Evolutionary conservation across 768 basidiomycete genomes (phyloP).

Genomic region (Gymnopilus junonius): DNA sequence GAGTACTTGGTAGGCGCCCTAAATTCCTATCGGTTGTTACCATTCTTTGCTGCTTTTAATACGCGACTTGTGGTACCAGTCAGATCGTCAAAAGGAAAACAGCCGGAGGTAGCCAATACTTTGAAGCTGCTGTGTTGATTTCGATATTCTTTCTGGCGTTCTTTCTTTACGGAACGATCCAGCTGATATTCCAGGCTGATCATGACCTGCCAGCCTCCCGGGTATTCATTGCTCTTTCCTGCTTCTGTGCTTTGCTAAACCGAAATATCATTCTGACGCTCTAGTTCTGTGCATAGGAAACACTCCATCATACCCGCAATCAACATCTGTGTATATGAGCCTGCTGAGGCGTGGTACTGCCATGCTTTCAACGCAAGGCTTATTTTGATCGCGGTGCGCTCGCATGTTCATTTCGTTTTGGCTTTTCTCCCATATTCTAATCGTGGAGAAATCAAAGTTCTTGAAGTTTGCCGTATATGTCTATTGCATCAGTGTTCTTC

Average conservation of each 20-base stretch:
- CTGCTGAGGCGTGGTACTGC: background rate
- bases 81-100: background rate
- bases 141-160: background rate
- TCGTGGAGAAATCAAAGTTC: background rate
- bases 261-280: background rate
- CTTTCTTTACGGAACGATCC: background rate
- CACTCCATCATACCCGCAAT: background rate
- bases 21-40: background rate
- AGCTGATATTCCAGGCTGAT: background rate
- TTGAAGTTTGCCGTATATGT: background rate
- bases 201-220: background rate
- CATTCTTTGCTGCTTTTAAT: background rate
- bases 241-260: background rate
- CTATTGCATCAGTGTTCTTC: no score
- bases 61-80: background rate
- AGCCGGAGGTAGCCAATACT: background rate
- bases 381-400: constrained; percentile 2
- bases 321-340: background rate
- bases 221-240: background rate
- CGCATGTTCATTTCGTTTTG: background rate
- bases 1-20: background rate
- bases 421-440: background rate
- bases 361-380: constrained; percentile 6
- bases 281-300: background rate
- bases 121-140: background rate